Conservation (phyloP, 2,329 filamentous ascomycete genomes). For the Endocalyx cinctus region DNA sequence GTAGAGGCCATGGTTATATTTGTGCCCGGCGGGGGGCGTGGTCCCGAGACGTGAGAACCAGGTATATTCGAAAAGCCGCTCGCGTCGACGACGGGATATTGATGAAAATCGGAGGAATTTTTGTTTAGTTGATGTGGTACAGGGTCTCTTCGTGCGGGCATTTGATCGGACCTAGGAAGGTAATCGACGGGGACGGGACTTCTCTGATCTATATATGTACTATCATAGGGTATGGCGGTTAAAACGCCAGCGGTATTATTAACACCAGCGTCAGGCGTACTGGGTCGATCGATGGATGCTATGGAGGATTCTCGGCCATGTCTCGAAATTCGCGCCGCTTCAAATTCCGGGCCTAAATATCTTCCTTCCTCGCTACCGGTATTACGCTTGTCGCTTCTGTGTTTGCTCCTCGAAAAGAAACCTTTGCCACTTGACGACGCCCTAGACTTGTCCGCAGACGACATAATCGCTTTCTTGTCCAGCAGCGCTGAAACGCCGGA, state of each 20-base stretch:
- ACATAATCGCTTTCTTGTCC: constrained; percentile 36
- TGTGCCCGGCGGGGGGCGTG: constrained; percentile 53
- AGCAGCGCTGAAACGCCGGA: constrained; percentile 22
- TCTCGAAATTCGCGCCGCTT: constrained; percentile 64
- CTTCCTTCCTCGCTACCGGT: constrained; percentile 55
- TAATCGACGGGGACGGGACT: constrained; percentile 71
- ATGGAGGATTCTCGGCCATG: constrained; percentile 70
- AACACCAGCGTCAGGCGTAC: constrained; percentile 60
- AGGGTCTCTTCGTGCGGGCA: constrained; percentile 62
- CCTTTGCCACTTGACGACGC: constrained; percentile 70
- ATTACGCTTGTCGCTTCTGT: constrained; percentile 65
- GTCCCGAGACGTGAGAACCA: constrained; percentile 54
- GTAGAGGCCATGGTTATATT: constrained; percentile 69
- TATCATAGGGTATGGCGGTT: constrained; percentile 84
- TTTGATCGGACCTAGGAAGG: constrained; percentile 62
- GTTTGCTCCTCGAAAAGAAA: constrained; percentile 87
- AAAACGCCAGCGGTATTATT: constrained; percentile 78
- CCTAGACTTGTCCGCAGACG: constrained; percentile 71
- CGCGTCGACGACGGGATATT: constrained; percentile 73
- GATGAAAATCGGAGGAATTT: constrained; percentile 73
- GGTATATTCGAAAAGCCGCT: constrained; percentile 42
- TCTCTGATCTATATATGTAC: constrained; percentile 57
- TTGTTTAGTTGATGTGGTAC: constrained; percentile 82
- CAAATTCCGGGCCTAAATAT: constrained; percentile 53
- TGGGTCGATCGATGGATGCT: constrained; percentile 65